Percentiles rank a stretch among this genome's conserved stretches.
phyloP scores from a whole-genome alignment of 441 rosid genomes.

The Syzygium malaccense region DNA sequence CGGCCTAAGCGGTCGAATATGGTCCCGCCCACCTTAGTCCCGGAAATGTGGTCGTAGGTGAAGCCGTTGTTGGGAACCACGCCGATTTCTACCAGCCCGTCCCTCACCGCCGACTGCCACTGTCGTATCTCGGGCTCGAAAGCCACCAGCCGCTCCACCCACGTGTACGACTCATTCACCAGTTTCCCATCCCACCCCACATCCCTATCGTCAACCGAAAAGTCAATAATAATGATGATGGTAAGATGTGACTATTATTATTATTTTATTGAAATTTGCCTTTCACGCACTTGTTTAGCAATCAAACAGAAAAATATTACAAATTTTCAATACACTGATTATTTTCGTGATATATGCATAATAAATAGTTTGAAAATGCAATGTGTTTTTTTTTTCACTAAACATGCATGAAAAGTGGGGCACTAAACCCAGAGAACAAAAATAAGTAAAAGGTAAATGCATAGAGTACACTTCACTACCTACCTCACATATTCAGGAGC shows the following conservation, averaged over 20 bases:
- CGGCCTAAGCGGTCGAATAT: slow-evolving; percentile 57
- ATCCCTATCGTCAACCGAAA: slow-evolving; percentile 13
- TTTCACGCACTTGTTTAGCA: not conserved
- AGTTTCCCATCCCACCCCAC: slow-evolving; percentile 63
- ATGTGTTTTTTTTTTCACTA: not conserved
- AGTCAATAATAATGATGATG: not conserved
- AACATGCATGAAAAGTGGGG: not conserved
- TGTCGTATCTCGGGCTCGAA: slow-evolving; percentile 49
- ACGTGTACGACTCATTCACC: slow-evolving; percentile 67
- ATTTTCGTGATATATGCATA: not conserved
- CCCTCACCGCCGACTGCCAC: slow-evolving; percentile 83
- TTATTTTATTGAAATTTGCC: not conserved
- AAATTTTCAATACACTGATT: not conserved
- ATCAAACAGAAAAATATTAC: not conserved
- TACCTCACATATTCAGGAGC: slow-evolving; percentile 43
- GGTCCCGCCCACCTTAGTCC: slow-evolving; percentile 86
- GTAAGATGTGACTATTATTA: not conserved
- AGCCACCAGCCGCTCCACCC: slow-evolving; percentile 74
- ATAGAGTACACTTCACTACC: not conserved
- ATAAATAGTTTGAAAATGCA: not conserved
- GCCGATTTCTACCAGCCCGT: slow-evolving; percentile 71
- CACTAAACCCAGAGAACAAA: not conserved
- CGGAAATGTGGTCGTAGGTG: slow-evolving; percentile 76
- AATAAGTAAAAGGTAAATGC: not conserved
- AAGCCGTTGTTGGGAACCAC: slow-evolving; percentile 73